Evolutionary conservation across 345 rosid species (phyloP).

Genomic region (Rubroshorea leprosula): DNA sequence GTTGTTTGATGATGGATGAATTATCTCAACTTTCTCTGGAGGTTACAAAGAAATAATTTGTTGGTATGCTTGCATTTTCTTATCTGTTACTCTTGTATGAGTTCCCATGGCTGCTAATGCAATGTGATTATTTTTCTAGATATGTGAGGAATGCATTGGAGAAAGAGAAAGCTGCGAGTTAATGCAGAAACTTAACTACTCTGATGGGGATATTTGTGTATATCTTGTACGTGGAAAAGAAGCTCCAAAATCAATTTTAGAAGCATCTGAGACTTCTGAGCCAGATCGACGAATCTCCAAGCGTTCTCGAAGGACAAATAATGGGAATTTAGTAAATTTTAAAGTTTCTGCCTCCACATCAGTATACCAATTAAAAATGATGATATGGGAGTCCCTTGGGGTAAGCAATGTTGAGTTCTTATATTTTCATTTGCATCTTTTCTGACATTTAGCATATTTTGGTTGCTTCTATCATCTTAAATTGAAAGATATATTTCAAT

Average conservation of each 20-base stretch:
- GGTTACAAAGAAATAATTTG: background rate
- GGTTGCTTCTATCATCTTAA: background rate
- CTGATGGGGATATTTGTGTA: slow-evolving; percentile 66
- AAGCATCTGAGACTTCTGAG: slow-evolving; percentile 68
- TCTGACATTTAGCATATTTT: background rate
- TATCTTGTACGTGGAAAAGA: slow-evolving; percentile 81
- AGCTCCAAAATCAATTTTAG: slow-evolving; percentile 84
- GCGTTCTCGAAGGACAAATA: slow-evolving; percentile 70
- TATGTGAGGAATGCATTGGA: slow-evolving; percentile 89
- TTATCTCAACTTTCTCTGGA: no score
- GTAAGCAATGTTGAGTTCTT: slow-evolving; percentile 35
- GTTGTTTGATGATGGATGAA: background rate
- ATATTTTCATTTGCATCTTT: slow-evolving; percentile 5
- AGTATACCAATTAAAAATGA: slow-evolving; percentile 90
- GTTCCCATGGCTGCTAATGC: background rate
- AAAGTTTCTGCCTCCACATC: slow-evolving; percentile 89
- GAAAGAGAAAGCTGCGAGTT: slow-evolving; percentile 88
- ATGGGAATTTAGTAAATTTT: slow-evolving; percentile 66
- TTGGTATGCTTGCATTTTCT: background rate
- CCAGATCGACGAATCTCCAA: slow-evolving; percentile 80
- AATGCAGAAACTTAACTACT: slow-evolving; percentile 80
- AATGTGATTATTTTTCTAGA: slow-evolving; percentile 27
- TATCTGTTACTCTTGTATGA: background rate
- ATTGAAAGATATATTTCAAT: no score
- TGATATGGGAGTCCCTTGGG: slow-evolving; percentile 99